Conservation (phyloP, 23 red algal species). For the Gracilaria vermiculophylla region DNA sequence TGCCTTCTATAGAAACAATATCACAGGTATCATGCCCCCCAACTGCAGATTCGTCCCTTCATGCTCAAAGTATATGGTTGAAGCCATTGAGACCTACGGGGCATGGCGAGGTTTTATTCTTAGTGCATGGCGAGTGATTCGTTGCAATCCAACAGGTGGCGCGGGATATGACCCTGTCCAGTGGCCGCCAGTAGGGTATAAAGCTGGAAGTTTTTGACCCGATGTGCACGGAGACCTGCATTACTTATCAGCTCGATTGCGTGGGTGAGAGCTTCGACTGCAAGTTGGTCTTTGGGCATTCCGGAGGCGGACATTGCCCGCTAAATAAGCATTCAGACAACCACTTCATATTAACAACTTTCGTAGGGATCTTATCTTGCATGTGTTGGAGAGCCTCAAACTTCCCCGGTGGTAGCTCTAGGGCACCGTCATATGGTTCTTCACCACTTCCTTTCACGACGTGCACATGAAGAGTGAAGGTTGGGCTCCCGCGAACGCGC, state of each 20-base stretch:
- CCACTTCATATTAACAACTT: constrained; percentile 20
- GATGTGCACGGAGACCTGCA: not conserved
- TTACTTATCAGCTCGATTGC: not conserved
- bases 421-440: not conserved
- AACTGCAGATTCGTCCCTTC: constrained; percentile 83
- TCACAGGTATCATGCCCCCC: constrained; percentile 64
- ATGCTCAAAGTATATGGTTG: constrained; percentile 76
- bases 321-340: constrained; percentile 8
- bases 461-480: constrained; percentile 3
- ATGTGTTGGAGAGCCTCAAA: not conserved
- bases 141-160: constrained; percentile 86
- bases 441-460: not conserved
- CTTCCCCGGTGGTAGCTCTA: not conserved
- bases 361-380: not conserved
- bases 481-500: not conserved
- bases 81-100: constrained; percentile 75
- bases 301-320: constrained; percentile 11
- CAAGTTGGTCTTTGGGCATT: not conserved
- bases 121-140: constrained; percentile 69
- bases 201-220: constrained; percentile 2
- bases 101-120: constrained; percentile 71
- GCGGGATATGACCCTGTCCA: constrained; percentile 83
- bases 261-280: not conserved
- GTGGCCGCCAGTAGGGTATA: constrained; percentile 79
- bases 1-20: constrained; percentile 50